Percentiles rank a stretch among this genome's conserved stretches.
phyloP scores from a whole-genome alignment of 2,329 filamentous ascomycete species.

The Aspergillus costaricaensis region DNA sequence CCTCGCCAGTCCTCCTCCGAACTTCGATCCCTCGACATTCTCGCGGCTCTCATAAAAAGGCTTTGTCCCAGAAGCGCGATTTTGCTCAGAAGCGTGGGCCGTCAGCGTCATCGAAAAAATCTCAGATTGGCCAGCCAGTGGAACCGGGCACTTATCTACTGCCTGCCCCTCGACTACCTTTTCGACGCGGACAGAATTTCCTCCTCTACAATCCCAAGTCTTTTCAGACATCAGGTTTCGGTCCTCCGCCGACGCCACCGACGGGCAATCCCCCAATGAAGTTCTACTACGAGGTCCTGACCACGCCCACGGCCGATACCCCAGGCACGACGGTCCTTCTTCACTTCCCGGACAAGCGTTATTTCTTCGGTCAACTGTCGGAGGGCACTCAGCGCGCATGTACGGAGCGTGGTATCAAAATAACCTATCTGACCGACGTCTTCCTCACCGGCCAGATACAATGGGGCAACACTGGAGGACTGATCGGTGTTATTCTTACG shows the following conservation, averaged over 20 bases:
- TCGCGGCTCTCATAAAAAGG: background rate
- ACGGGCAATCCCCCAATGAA: conserved; percentile 59
- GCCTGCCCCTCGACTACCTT: conserved; percentile 15
- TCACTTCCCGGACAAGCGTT: conserved; percentile 78
- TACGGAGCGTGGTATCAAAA: conserved; percentile 64
- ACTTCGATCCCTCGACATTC: background rate
- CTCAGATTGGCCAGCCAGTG: background rate
- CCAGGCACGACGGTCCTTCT: conserved; percentile 75
- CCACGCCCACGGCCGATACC: conserved; percentile 84
- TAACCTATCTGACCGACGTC: conserved; percentile 70
- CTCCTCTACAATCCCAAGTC: conserved; percentile 26
- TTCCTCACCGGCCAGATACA: conserved; percentile 78
- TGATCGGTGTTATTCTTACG: conserved; percentile 83
- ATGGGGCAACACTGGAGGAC: conserved; percentile 77
- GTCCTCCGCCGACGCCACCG: conserved; percentile 5
- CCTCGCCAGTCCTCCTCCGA: conserved; percentile 8
- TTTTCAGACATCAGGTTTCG: conserved; percentile 18
- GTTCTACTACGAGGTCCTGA: conserved; percentile 71
- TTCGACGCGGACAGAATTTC: conserved; percentile 17
- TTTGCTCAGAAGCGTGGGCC: background rate
- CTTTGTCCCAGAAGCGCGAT: background rate
- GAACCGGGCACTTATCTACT: conserved; percentile 16
- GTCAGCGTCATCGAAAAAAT: background rate
- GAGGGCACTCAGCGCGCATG: conserved; percentile 84
- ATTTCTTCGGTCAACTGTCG: conserved; percentile 77